Conservation (phyloP, 2,329 filamentous ascomycete species). For the Anthostomella pinea region DNA sequence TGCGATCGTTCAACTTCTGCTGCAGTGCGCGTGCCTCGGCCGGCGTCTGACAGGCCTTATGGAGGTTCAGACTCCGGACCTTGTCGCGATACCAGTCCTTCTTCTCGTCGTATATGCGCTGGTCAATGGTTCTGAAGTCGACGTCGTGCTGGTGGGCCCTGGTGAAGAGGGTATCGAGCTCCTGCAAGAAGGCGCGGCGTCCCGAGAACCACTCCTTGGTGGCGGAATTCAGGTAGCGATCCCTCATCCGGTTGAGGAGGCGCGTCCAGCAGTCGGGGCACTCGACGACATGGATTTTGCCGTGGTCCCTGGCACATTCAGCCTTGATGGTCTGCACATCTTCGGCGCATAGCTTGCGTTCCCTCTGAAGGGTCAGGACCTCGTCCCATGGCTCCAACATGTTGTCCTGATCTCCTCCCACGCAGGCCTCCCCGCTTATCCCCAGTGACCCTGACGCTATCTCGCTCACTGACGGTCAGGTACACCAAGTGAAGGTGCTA, state of each 20-base stretch:
- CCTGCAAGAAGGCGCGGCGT: slow-evolving; percentile 46
- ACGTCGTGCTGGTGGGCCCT: slow-evolving; percentile 43
- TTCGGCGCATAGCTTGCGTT: slow-evolving; percentile 35
- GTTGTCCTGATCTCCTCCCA: slow-evolving; percentile 8
- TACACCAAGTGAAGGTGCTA: too few relatives aligned
- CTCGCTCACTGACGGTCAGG: too few relatives aligned
- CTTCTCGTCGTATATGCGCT: slow-evolving; percentile 49
- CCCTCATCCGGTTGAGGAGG: slow-evolving; percentile 44
- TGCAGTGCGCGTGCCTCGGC: slow-evolving; percentile 25
- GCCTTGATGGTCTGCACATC: slow-evolving; percentile 42
- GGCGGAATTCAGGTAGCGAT: slow-evolving; percentile 36
- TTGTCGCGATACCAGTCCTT: slow-evolving; percentile 50
- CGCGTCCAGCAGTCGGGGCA: slow-evolving; percentile 48
- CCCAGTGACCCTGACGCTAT: too few relatives aligned
- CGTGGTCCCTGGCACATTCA: slow-evolving; percentile 42
- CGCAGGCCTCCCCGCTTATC: too few relatives aligned
- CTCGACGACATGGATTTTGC: slow-evolving; percentile 40
- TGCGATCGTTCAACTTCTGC: slow-evolving; percentile 27
- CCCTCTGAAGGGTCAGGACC: slow-evolving; percentile 28
- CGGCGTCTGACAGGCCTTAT: slow-evolving; percentile 23
- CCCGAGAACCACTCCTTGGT: slow-evolving; percentile 52
- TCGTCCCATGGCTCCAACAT: slow-evolving; percentile 35
- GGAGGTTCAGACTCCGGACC: slow-evolving; percentile 25
- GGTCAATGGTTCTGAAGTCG: slow-evolving; percentile 46
- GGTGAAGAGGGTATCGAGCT: slow-evolving; percentile 48